Evolutionary conservation across 331 rosid species (phyloP), one percentile per base, ranked within the genome.

Genomic region (Quercus lobata): DNA sequence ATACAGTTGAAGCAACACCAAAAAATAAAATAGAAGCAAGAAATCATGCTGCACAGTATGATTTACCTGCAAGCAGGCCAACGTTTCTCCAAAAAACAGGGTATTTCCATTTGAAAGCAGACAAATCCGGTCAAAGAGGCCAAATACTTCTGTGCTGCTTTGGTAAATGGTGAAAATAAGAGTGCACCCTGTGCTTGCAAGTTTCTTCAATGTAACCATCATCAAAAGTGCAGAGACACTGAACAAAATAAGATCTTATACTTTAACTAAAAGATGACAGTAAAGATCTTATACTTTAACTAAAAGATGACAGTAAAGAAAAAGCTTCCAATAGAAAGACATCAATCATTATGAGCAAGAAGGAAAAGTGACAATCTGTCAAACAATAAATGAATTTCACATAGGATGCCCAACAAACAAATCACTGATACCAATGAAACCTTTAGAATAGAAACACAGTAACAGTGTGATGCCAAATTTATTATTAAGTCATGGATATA

Each of bases 171-270:
- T 96, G 81, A 96, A 76, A 53, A 96, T 70, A 76, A 96, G 91
- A 77, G 98, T 93, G 80, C 93, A 96, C 49, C 99, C 99, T 11
- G 91, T 91, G 88, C 98, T 93, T 68, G 99, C 94, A 57, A 96
- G 94, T 85, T 95, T 96, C 94, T 91, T 96, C 91, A 96, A 78
- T 6, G 99, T 96, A 76, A 96, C 99, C 99, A 96, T 96, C 99
- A 96, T 96, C 85, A 96, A 81, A 78, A 96, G 98, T 73, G 99
- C 97, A 22, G 99, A 93, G 52, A 96, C 99, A 78, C 99, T 96
- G 89, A 46, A 84, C 41, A 79, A 83, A 61, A 55, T 4, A 37
- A 83, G 55, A 83, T 61, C 86, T 82, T 54, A 53, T 57, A 65
- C 29, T 46, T 77, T 68, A 82, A 32, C 71, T 53, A 62, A 69